Evolutionary conservation across 352 stramenopile genomes (phyloP), one percentile per base, ranked within the genome.

Genomic region (Globisporangium solare): DNA sequence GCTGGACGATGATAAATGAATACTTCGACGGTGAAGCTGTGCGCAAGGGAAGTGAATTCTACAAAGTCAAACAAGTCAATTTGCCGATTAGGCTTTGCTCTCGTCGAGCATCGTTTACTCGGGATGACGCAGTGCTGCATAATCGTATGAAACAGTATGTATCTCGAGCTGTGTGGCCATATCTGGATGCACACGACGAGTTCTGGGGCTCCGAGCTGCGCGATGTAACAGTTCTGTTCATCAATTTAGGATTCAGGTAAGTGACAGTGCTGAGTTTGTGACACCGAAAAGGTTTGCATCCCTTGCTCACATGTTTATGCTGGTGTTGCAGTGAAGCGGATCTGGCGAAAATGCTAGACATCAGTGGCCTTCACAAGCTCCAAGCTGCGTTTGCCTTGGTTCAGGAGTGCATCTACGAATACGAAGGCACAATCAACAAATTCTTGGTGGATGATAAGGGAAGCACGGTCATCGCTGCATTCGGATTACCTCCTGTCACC

Each of bases 391-490:
- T 95, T 68, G 73, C 74, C 21, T 66, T 71, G 7, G 92, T 97
- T 10, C 92, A 98, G 63, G 77, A 84, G 56, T 88, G 86, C 46
- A 88, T 98, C 6, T 97, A 96, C 71, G 80, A 93, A 61, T 98
- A 98, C 61, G 93, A 98, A 83, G 93, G 93, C 58, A 96, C 86
- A 15, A 95, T 98, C 61, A 98, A 98, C 74, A 98, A 98, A 69
- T 98, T 98, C 54, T 73, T 98, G n/a, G 88, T 98, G 18, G 92
- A 98, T 55, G 92, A 98, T 67, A 98, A 98, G 66, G 92, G 92
- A 40, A 95, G 81, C 57, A 98, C 92, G 1, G 83, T 97, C 10
- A 95, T 98, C 57, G 92, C 90, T n/a, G 89, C 92, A 2, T 98
- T 96, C 56, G 92, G 91, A 17, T 58, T 98, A 42, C 88, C 92